Evolutionary conservation across 495 filamentous ascomycete genomes (phyloP), one percentile per base, ranked within the genome.

Genomic region (Penicillium subrubescens): DNA sequence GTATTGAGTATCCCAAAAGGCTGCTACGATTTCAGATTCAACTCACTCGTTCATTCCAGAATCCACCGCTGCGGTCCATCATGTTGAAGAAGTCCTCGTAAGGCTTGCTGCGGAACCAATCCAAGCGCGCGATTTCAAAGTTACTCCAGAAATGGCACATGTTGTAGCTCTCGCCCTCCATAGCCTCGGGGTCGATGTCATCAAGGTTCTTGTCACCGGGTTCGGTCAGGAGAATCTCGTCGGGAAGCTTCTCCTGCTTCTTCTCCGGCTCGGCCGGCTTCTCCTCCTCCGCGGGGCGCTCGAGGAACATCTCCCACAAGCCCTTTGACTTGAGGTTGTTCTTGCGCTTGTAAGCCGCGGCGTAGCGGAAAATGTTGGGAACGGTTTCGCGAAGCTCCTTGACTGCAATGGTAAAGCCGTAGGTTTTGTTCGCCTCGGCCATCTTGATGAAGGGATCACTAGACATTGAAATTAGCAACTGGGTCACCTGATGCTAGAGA

Each of bases 81-180:
- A 96, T 96, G 69, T 97, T 84, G 81, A 99, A 99, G 81, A 99
- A 98, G 53, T 97, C 95, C 74, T 96, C 91, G 75, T 99, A 99
- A 69, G 89, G 89, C 77, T 96, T 92, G 81, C 93, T 97, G 67
- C 95, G 87, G 86, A 97, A 97, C 84, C 92, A 99, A 81, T 92
- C 90, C 58, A 99, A 83, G 59, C 89, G 87, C 21, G 95, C 95
- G 79, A 99, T 99, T 79, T 99, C 95, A 62, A 99, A 99, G 75
- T 99, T 99, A 82, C 92, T 97, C 95, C 95, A 99, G 84, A 98
- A 99, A 83, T 99, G 95, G 79, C 95, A 99, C 95, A 99, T 99
- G 82, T 99, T 99, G 82, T 99, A 99, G 66, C 86, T 90, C 72
- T 99, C 95, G 62, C 92, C 91, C 73, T 97, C 96, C 95, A 99